Evolutionary conservation across 139 green algal species (phyloP).

Genomic region (Chlamydomonas incerta): DNA sequence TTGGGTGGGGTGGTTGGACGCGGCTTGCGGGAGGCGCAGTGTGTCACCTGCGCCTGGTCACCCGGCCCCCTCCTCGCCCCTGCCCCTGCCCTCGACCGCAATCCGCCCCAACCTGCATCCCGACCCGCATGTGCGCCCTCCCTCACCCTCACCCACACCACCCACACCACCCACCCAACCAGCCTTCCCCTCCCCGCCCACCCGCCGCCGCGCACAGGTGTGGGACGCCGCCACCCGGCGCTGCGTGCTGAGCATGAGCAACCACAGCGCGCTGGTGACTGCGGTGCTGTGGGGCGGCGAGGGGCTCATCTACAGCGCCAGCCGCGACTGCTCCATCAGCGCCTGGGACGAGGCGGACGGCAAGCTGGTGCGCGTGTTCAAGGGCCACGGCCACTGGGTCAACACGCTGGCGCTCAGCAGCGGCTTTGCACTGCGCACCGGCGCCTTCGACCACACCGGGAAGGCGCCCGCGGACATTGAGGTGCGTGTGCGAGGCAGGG

Average conservation of each 20-base stretch:
- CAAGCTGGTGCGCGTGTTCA: slow-evolving; percentile 81
- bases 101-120: too few relatives aligned
- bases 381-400: slow-evolving; percentile 98
- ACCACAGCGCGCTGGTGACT: slow-evolving; percentile 50
- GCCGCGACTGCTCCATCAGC: slow-evolving; percentile 88
- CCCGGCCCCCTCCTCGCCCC: too few relatives aligned
- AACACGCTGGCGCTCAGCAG: slow-evolving; percentile 95
- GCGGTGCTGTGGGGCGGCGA: slow-evolving; percentile 94
- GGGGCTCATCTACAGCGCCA: slow-evolving; percentile 90
- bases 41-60: too few relatives aligned
- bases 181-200: too few relatives aligned
- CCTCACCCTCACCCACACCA: too few relatives aligned
- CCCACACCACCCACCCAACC: too few relatives aligned
- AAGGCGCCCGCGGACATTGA: slow-evolving; percentile 53
- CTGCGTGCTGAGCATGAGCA: slow-evolving; percentile 56
- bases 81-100: too few relatives aligned
- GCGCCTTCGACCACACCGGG: slow-evolving; percentile 92
- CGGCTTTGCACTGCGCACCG: slow-evolving; percentile 90
- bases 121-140: too few relatives aligned
- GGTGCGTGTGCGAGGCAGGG: background rate
- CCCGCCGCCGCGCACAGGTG: slow-evolving; percentile 20
- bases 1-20: too few relatives aligned
- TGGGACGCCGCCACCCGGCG: slow-evolving; percentile 61
- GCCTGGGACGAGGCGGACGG: slow-evolving; percentile 90
- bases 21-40: too few relatives aligned